A percentile compares a stretch with the other conserved stretches of the same genome.
phyloP scores from a whole-genome alignment of 257 asterid species.

The Salvia rosmarinus region DNA sequence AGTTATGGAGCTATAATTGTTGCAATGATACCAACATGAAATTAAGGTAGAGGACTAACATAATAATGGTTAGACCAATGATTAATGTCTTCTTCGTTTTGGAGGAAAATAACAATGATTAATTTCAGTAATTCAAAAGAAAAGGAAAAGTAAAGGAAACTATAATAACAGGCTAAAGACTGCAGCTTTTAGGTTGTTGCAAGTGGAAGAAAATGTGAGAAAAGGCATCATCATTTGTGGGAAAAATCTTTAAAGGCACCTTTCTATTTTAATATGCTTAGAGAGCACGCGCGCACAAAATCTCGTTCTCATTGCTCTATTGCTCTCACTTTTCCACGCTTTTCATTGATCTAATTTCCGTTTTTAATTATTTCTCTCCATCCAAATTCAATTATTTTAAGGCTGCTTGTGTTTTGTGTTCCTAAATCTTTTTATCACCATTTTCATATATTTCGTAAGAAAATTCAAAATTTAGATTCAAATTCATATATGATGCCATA shows the following conservation, averaged over 20 bases:
- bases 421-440: not conserved
- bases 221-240: slow-evolving; percentile 18
- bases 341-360: not conserved
- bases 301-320: slow-evolving; percentile 9
- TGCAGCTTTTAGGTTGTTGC: slow-evolving; percentile 23
- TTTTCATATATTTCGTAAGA: too few species aligned
- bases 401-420: not conserved
- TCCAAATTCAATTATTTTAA: slow-evolving; percentile 16
- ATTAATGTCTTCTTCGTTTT: too few species aligned
- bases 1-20: not conserved
- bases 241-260: slow-evolving; percentile 22
- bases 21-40: slow-evolving; percentile 27
- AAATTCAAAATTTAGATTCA: too few species aligned
- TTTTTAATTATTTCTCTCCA: not conserved
- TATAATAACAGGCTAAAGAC: not conserved
- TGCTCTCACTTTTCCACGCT: slow-evolving; percentile 4
- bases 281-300: slow-evolving; percentile 34
- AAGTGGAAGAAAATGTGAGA: slow-evolving; percentile 29
- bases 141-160: not conserved
- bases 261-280: slow-evolving; percentile 26
- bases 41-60: not conserved
- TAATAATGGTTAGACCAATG: not conserved
- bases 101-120: too few species aligned
- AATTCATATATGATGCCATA: too few species aligned
- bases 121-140: not conserved